These are phyloP conservation scores for Trichophyton equinum DNA, from an alignment of 2,329 filamentous ascomycete species.

Conservation along the genomic window DNA sequence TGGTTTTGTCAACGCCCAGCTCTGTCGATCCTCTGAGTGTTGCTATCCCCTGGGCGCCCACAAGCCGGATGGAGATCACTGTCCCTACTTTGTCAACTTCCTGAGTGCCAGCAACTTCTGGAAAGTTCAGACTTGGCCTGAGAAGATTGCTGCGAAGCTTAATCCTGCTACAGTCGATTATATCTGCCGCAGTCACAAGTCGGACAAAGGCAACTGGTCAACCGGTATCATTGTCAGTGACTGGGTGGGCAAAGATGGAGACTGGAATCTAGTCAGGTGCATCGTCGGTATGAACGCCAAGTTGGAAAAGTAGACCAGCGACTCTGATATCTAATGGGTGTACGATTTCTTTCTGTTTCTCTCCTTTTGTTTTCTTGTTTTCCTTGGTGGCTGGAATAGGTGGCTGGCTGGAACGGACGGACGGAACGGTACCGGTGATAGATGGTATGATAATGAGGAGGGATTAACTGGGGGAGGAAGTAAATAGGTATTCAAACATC, in stretches of 20 bases:
- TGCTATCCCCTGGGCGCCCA: constrained; percentile 30
- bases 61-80: constrained; percentile 26
- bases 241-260: constrained; percentile 73
- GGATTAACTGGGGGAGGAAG: not conserved
- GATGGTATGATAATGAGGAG: not conserved
- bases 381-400: not conserved
- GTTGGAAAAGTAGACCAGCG: constrained; percentile 25
- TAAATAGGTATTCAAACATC: constrained; percentile 6
- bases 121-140: constrained; percentile 83
- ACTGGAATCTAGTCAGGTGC: constrained; percentile 82
- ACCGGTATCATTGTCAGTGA: constrained; percentile 88
- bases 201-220: constrained; percentile 53
- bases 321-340: not conserved
- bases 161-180: constrained; percentile 62
- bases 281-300: constrained; percentile 84
- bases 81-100: constrained; percentile 80
- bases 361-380: constrained; percentile 1
- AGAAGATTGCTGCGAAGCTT: constrained; percentile 73
- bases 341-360: constrained; percentile 8
- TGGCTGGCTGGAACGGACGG: no score
- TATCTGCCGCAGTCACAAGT: constrained; percentile 42
- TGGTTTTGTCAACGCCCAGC: constrained; percentile 56
- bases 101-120: constrained; percentile 88
- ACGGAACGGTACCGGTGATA: not conserved
- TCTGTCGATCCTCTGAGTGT: constrained; percentile 54